Conservation (phyloP, 2,329 filamentous ascomycete species). For the Geosmithia morbida region DNA sequence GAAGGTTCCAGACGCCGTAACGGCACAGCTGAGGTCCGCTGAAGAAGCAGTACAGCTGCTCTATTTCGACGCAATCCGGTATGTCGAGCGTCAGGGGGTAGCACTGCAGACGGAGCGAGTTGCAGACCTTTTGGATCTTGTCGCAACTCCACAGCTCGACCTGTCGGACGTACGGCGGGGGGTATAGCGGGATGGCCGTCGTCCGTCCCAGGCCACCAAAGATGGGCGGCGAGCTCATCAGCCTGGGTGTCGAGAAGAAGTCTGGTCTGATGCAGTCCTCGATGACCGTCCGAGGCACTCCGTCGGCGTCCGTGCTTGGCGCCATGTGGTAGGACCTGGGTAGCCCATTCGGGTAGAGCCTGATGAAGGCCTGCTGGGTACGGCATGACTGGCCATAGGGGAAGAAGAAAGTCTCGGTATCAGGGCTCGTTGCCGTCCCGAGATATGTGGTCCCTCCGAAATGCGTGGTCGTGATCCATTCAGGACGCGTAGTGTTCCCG, state of each 20-base stretch:
- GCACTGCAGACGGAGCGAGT: conserved; percentile 20
- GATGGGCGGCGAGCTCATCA: conserved; percentile 5
- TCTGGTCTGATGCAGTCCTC: conserved; percentile 19
- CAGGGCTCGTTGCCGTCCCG: too few species aligned
- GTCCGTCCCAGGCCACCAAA: too few species aligned
- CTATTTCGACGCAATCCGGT: conserved; percentile 15
- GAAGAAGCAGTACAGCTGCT: conserved; percentile 31
- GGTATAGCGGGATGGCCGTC: conserved; percentile 6
- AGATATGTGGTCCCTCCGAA: background rate
- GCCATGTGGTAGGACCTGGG: conserved; percentile 19
- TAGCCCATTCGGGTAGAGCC: conserved; percentile 20
- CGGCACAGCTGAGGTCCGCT: conserved; percentile 31
- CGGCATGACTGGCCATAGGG: background rate
- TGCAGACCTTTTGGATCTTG: conserved; percentile 22
- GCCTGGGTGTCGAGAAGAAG: conserved; percentile 20
- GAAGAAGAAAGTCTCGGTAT: background rate
- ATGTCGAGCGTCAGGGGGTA: conserved; percentile 21
- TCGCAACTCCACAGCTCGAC: conserved; percentile 22
- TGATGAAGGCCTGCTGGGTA: conserved; percentile 9
- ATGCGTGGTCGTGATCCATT: too few species aligned
- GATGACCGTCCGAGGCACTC: conserved; percentile 14
- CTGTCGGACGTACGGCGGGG: conserved; percentile 24
- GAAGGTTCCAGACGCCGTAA: conserved; percentile 27
- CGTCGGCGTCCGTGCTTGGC: conserved; percentile 8
- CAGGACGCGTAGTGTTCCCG: too few species aligned